Evolutionary conservation across 75 land plant genomes (phyloP), one percentile per base, ranked within the genome.

Genomic region (Azolla pinnata): DNA sequence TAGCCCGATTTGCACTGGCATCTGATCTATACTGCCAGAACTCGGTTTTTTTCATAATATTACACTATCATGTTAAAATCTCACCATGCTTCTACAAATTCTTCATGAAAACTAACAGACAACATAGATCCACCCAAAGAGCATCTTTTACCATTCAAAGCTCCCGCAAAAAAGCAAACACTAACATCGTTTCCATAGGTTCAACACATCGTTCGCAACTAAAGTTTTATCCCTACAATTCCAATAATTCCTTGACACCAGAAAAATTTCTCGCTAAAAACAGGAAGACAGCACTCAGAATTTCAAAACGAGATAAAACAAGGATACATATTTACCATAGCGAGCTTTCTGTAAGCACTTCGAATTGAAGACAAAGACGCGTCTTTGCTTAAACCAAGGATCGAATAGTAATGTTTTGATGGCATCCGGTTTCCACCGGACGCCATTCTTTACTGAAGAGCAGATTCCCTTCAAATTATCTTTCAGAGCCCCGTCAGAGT

Each of bases 271-370:
- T 18, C 19, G 51, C 51, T 12, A 20, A 18, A 3, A 14, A 12
- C 4, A 7, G 4, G 51, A 48, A 7, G 19, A 48, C 19, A 3
- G 21, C 9, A 48, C 51, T 8, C 18, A 17, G 7, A 3, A 48
- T 48, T 5, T 8, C 51, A 48, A 12, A 17, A 3, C 19, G 51
- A 12, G 21, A 3, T 3, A 7, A 48, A 18, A 48, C 9, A 3
- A 3, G 51, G 21, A 12, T 12, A 35, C 4, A 52, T 33, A 27
- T 62, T 8, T 60, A 81, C 85, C 86, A 83, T 67, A 1, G 86
- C 86, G 14, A 75, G 71, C 62, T 54, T 75, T 29, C 74, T 57
- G 52, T 79, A 83, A 44, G 86, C 86, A 0, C 65, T 62, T 2
- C 74, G 63, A 0, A 83, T 76, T 18, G 79, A 75, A 27, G 55